These are phyloP conservation scores for Epicoccum sorghinum DNA, from an alignment of 2,329 filamentous ascomycete genomes.

Conservation along the genomic window DNA sequence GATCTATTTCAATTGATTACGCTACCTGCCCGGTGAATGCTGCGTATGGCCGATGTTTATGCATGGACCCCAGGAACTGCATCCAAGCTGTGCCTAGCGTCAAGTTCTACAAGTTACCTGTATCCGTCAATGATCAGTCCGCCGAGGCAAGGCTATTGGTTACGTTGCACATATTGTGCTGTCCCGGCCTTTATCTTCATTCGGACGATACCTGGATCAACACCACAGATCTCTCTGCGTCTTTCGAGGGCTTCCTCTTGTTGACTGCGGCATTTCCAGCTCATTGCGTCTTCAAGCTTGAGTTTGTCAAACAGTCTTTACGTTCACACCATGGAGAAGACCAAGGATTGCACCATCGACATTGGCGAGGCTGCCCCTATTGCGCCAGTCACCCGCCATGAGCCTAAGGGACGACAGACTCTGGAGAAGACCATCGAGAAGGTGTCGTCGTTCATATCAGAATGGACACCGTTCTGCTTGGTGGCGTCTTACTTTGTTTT, in stretches of 20 bases:
- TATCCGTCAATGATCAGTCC: too few species aligned
- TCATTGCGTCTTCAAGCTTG: background rate
- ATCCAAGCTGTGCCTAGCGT: background rate
- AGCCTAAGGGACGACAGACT: conserved; percentile 6
- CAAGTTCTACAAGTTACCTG: too few species aligned
- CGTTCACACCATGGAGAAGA: conserved; percentile 28
- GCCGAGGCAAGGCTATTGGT: too few species aligned
- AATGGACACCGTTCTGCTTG: conserved; percentile 52
- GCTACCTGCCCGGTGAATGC: background rate
- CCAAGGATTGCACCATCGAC: conserved; percentile 34
- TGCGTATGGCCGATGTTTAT: background rate
- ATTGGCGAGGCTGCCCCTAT: conserved; percentile 30
- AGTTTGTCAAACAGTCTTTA: background rate
- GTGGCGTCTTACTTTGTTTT: conserved; percentile 52
- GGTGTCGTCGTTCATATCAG: conserved; percentile 40
- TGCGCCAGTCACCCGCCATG: conserved; percentile 12
- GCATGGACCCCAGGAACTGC: background rate
- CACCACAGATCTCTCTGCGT: background rate
- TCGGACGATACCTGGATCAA: too few species aligned
- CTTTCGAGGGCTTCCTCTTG: conserved; percentile 30
- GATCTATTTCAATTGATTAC: background rate
- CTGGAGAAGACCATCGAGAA: conserved; percentile 14
- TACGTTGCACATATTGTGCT: too few species aligned
- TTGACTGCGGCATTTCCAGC: conserved; percentile 18
- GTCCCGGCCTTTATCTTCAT: too few species aligned